Conservation (phyloP, 2,329 filamentous ascomycete species). For the Colletotrichum eleusines region DNA sequence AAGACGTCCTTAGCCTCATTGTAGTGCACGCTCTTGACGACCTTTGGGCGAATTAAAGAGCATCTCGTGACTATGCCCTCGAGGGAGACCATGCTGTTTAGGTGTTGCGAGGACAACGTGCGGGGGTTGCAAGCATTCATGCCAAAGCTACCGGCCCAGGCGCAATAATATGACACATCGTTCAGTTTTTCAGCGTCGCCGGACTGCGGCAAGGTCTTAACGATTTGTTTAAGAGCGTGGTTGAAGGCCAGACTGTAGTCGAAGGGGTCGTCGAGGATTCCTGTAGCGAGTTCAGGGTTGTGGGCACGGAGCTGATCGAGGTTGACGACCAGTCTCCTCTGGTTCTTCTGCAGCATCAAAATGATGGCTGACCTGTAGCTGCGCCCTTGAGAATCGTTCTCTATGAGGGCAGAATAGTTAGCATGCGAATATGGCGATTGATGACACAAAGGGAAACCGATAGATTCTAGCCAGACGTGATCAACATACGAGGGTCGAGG, state of each 20-base stretch:
- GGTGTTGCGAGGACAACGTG: constrained; percentile 86
- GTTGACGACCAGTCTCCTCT: constrained; percentile 76
- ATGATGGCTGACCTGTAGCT: constrained; percentile 94
- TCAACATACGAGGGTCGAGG: constrained; percentile 86
- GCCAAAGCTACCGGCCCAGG: constrained; percentile 96
- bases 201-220: constrained; percentile 81
- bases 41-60: constrained; percentile 93
- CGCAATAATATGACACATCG: constrained; percentile 93
- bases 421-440: constrained; percentile 43
- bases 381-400: constrained; percentile 66
- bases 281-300: constrained; percentile 82
- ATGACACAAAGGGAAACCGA: constrained; percentile 19
- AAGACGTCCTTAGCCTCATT: constrained; percentile 90
- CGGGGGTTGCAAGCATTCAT: constrained; percentile 95
- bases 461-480: neutral
- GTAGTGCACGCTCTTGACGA: constrained; percentile 98
- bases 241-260: constrained; percentile 92
- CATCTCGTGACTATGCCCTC: constrained; percentile 98
- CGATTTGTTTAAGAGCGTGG: constrained; percentile 87
- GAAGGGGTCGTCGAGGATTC: constrained; percentile 86
- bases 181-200: constrained; percentile 80
- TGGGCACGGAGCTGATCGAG: constrained; percentile 94
- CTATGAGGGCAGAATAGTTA: constrained; percentile 12
- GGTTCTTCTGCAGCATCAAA: constrained; percentile 76
- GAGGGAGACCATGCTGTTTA: constrained; percentile 97